Evolutionary conservation across 1,284 basidiomycete genomes (phyloP), one percentile per base, ranked within the genome.

Genomic region (Porphyrellus sp.): DNA sequence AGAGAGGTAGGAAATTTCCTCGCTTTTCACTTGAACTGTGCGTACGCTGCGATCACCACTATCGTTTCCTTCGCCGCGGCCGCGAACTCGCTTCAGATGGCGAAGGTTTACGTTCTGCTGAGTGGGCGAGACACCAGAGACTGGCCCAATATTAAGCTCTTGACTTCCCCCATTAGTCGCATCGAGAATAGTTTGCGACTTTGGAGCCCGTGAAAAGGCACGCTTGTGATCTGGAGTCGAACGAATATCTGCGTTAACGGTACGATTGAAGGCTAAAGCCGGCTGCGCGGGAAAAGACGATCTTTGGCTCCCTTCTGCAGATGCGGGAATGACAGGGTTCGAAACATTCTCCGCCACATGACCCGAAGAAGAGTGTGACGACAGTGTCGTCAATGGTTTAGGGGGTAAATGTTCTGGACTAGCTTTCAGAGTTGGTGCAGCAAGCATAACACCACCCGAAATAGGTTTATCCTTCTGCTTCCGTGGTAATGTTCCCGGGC

Each of bases 31-130:
- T 18, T 18, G 53, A 15, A 39, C 21, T 39, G n/a, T 55, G 13
- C 57, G 62, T n/a, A 53, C 66, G 39, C 66, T 70, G 25, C 69
- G 61, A 41, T 71, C 68, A 13, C 66, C 68, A 33, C 55, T 47
- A 23, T 56, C 58, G 18, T 51, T 68, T 49, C 64, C 63, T 44
- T 68, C 67, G 18, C 57, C 39, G 18, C 55, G 64, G 15, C 56
- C 46, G 23, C 62, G 68, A 41, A 54, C 53, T 13, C 54, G 58
- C 35, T 66, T 71, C 43, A 68, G 44, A 51, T 68, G 66, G 39
- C 66, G 69, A 31, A 68, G 63, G 46, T 68, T 68, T 3, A 66
- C 63, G 5, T 55, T 65, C 35, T 46, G 65, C 25, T 70, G 66
- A 27, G 67, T 46, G 4, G 66, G 66, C 2, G 69, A 70, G 9